Base-by-base conservation (phyloP, 257 asterid genomes). In the Linderniella brevidens region DNA sequence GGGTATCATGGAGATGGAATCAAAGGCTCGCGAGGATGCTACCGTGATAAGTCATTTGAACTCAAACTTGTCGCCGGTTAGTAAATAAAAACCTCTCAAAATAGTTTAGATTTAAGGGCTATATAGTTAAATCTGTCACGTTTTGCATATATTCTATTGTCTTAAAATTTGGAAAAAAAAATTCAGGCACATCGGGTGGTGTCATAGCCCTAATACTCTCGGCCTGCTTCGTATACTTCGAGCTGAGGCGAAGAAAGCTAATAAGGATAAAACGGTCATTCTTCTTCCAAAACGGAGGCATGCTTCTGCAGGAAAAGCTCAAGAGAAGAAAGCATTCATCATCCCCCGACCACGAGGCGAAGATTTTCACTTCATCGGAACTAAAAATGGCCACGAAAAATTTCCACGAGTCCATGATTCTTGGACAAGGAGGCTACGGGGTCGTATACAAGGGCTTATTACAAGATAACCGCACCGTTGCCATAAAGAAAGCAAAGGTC, bases 221-320 rank as follows among this genome's bases (percentile, higher is more conserved):
- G 2, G 15, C 25, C 29, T 42, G 48, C 35, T 13, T 44, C 32
- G 32, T 25, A 11, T 18, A 54, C 52, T 42, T 44, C 17, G 52
- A 25, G 15, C 43, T 44, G 36, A 54, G 18, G 42, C 44, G 17
- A 15, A 15, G 13, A 43, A 35, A 13, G 25, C 18, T n/a, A 13
- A 42, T 17, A 1, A 37, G 38, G 38, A 55, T 35, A 9, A 55
- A 45, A n/a, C 53, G 38, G 16, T 32, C 0, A 44, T 46, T 45
- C 53, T 55, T 55, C 47, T 25, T 25, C 32, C 32, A 6, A 25
- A 25, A 25, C 32, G 32, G 32, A 3, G 32, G 32, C 3, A 25
- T 35, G 3, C 14, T 46, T 37, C 37, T 55, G 44, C 53, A 46
- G 17, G 46, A 55, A n/a, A 55, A 55, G 14, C 60, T 55, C 37